Base-by-base conservation (phyloP, 1,284 basidiomycete species). In the Ceraceosorus guamensis region DNA sequence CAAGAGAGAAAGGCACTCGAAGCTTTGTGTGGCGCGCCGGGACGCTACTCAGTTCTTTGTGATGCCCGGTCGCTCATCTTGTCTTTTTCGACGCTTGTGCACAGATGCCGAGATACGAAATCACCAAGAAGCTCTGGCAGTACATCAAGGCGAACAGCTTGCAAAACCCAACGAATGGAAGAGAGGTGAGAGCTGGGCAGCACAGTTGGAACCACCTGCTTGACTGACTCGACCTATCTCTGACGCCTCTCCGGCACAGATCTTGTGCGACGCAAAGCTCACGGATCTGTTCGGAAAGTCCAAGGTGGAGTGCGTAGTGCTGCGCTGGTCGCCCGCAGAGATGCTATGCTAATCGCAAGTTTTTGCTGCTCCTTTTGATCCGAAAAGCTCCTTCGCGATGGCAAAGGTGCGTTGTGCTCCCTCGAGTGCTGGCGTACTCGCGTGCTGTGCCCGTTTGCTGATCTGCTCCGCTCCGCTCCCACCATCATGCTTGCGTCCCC, bases 41-140 rank as follows among this genome's bases (percentile, higher is more conserved):
- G 24, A 24, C 24, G 24, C 24, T 24, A 24, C 3, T 13, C 30
- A 14, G n/a, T 13, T 13, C 46, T 30, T 48, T 3, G 46, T 48
- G 14, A 2, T 48, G 32, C 16, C 16, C 14, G 32, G 41, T 44
- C 41, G 16, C n/a, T 44, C 16, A 13, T 3, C 41, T 13, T 24
- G 18, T 8, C 16, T 43, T 8, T 1, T 3, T 33, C 7, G 6
- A 48, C 6, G 37, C 37, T 6, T 52, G 2, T 30, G 33, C 83
- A 24, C 1, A 82, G 76, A 79, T 88, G 58, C 87, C 88, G 18
- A 85, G 89, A 32, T 87, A 87, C n/a, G 88, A 89, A 69, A 86
- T 89, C 35, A 89, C 91, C 49, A 91, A 91, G 76, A 83, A 84
- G 59, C 78, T 91, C 4, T 91, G 89, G 89, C 83, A 81, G 10